Conservation (phyloP, 345 rosid genomes). For the Rhizophora apiculata region DNA sequence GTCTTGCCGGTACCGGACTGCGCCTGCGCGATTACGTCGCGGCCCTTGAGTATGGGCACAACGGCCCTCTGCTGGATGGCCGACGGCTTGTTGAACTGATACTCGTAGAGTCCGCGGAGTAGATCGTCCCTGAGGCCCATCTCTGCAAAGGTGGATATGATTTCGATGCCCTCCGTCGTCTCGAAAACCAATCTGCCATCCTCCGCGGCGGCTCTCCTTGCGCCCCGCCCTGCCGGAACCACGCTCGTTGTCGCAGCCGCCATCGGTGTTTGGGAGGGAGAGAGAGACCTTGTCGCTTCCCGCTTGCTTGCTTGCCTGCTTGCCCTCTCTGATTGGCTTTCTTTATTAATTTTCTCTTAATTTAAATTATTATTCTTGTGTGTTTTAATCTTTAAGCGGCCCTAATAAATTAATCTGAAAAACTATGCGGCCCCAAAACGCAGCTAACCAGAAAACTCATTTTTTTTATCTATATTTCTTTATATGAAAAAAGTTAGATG, state of each 20-base stretch:
- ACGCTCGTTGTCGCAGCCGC: slow-evolving; percentile 18
- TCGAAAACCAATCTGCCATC: slow-evolving; percentile 72
- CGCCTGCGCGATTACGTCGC: slow-evolving; percentile 96
- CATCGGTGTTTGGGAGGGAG: background rate
- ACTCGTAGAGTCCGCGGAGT: slow-evolving; percentile 79
- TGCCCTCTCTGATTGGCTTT: no score
- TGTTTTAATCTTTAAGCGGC: no score
- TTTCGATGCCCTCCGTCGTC: slow-evolving; percentile 87
- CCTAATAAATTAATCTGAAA: no score
- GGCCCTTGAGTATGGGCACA: slow-evolving; percentile 85
- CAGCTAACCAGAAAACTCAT: no score
- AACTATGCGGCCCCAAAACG: no score
- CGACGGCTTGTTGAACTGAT: slow-evolving; percentile 91
- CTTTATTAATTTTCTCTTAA: no score
- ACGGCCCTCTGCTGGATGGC: slow-evolving; percentile 96
- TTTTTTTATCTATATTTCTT: no score
- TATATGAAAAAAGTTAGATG: no score
- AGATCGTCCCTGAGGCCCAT: slow-evolving; percentile 84
- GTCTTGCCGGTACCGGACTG: slow-evolving; percentile 99
- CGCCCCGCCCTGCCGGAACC: slow-evolving; percentile 32
- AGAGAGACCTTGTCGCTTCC: background rate
- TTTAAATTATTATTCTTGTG: no score
- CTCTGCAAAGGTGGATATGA: slow-evolving; percentile 69
- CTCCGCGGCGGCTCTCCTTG: slow-evolving; percentile 40
- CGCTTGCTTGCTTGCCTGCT: no score